phyloP scores from a whole-genome alignment of 2,329 filamentous ascomycete genomes.

The Sporothrix phasma region DNA sequence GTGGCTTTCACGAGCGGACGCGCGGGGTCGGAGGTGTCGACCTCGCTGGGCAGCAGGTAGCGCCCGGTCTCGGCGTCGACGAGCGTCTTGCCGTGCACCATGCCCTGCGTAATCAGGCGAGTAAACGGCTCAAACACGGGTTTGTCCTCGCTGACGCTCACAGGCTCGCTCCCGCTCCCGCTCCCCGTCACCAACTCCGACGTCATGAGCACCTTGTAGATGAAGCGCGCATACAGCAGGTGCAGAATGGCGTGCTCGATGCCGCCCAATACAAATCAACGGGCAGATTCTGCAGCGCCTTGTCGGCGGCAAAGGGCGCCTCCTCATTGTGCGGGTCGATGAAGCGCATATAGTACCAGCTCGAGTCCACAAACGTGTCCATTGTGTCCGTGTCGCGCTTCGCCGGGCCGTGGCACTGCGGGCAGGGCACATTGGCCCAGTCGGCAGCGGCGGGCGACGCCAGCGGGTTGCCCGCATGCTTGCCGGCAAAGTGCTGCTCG shows the following conservation, averaged over 20 bases:
- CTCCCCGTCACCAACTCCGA: slow-evolving; percentile 27
- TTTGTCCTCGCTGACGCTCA: slow-evolving; percentile 22
- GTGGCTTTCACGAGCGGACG: slow-evolving; percentile 54
- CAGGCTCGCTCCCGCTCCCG: not conserved
- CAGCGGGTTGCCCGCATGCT: slow-evolving; percentile 66
- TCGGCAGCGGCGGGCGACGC: slow-evolving; percentile 56
- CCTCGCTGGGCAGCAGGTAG: slow-evolving; percentile 67
- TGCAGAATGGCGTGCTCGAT: slow-evolving; percentile 88
- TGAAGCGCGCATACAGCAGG: slow-evolving; percentile 79
- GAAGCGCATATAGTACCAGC: slow-evolving; percentile 85
- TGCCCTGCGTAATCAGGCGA: slow-evolving; percentile 76
- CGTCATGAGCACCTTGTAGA: slow-evolving; percentile 73
- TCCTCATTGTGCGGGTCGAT: slow-evolving; percentile 57
- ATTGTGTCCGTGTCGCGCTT: slow-evolving; percentile 86
- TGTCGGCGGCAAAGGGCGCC: slow-evolving; percentile 50
- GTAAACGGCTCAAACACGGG: slow-evolving; percentile 65
- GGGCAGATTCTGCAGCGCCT: slow-evolving; percentile 50
- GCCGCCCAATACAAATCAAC: slow-evolving; percentile 84
- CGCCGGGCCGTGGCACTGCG: slow-evolving; percentile 59
- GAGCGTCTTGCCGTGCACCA: slow-evolving; percentile 85
- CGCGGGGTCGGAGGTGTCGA: slow-evolving; percentile 50
- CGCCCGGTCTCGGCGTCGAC: slow-evolving; percentile 63
- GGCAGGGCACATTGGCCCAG: slow-evolving; percentile 69
- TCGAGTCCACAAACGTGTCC: slow-evolving; percentile 94
- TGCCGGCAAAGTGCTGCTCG: slow-evolving; percentile 55